Evolutionary conservation across 495 filamentous ascomycete species (phyloP), one percentile per base, ranked within the genome.

Genomic region (Neurospora sp.): DNA sequence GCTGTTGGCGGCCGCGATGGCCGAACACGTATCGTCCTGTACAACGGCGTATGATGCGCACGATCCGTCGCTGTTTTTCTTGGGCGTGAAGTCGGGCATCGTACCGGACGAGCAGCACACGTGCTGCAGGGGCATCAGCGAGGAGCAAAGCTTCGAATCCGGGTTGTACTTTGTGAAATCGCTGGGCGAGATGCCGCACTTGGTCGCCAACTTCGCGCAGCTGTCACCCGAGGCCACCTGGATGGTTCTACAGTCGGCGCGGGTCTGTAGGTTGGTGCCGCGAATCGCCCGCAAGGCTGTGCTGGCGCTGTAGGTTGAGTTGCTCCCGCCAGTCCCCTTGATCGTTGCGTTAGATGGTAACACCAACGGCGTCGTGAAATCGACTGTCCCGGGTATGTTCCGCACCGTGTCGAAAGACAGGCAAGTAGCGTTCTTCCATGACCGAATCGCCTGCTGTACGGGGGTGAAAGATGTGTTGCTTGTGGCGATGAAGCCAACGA

Each of bases 31-130:
- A 59, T 88, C 86, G 6, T 75, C 78, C 1, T 68, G 11, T 22
- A 74, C 16, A 18, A 83, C 80, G 1, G 41, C 69, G 76, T 88
- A 82, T 0, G 73, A 69, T 8, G 72, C 70, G 71, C 86, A 89
- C 0, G 75, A 74, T 10, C 85, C 86, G 70, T 87, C 79, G 8
- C 78, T 18, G 41, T 84, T 77, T 0, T 81, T 81, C 70, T 78
- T 76, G 0, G 85, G 86, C 3, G 68, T 73, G 27, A 75, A 73
- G 74, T 86, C 78, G 0, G 82, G 82, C 2, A 83, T 72, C 1
- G 69, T 35, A 14, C 84, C 86, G 3, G 73, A 22, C 1, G 81
- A 80, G 73, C 87, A 88, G 79, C 86, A 89, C 20, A 87, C 84
- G 18, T 79, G 70, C 66, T 87, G 78, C 1, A 75, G 73, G 12